Evolutionary conservation across 306 rosid species (phyloP).

Genomic region (Cicer judaicum): DNA sequence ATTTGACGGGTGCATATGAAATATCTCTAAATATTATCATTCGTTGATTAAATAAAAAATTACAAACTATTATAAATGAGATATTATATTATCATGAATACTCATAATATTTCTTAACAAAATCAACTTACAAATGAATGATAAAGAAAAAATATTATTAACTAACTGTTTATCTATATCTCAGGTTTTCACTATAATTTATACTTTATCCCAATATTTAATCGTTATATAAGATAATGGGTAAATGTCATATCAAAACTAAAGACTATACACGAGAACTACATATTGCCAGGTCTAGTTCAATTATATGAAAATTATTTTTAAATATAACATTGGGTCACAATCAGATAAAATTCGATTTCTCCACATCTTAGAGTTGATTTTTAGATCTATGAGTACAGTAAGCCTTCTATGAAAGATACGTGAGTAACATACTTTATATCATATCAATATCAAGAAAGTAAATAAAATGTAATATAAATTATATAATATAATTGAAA

Average conservation of each 20-base stretch:
- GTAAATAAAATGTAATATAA: constrained; percentile 26
- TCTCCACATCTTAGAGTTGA: neutral
- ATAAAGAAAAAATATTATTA: too few relatives aligned
- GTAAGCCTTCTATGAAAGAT: constrained; percentile 38
- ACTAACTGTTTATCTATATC: neutral
- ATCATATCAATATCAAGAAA: constrained; percentile 31
- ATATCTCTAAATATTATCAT: too few relatives aligned
- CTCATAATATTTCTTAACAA: too few relatives aligned
- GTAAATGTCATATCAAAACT: neutral
- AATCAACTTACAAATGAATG: too few relatives aligned
- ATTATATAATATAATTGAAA: neutral
- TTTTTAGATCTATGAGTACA: neutral
- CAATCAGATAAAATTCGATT: neutral
- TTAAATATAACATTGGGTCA: neutral
- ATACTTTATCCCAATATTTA: constrained; percentile 34
- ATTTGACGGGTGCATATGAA: too few relatives aligned
- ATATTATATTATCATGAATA: too few relatives aligned
- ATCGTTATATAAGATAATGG: constrained; percentile 35
- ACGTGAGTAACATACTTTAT: constrained; percentile 47
- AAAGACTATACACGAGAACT: constrained; percentile 39
- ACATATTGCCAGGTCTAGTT: constrained; percentile 35
- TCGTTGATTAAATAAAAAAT: too few relatives aligned
- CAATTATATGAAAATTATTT: neutral
- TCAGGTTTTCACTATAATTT: constrained; percentile 41
- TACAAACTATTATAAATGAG: too few relatives aligned